These are phyloP conservation scores for Suillus spraguei DNA, from an alignment of 768 basidiomycete genomes.

Conservation along the genomic window DNA sequence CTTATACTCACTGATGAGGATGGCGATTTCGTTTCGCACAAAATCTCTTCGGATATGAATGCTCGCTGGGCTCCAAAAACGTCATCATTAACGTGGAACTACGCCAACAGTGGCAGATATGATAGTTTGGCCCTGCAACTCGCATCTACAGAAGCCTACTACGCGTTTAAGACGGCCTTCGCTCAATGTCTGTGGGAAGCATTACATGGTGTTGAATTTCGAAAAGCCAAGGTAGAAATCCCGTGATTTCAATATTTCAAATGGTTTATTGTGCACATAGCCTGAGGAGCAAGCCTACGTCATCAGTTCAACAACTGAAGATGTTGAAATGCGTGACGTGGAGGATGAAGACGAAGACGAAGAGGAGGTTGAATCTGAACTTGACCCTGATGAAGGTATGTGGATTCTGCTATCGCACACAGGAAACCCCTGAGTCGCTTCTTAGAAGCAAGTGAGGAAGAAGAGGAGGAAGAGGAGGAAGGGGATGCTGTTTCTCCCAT, in stretches of 20 bases:
- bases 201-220: constrained; percentile 71
- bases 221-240: constrained; percentile 70
- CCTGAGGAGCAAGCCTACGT: constrained; percentile 88
- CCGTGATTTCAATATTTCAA: not conserved
- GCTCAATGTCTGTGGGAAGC: constrained; percentile 81
- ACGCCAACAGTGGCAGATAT: constrained; percentile 55
- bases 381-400: constrained; percentile 66
- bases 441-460: constrained; percentile 46
- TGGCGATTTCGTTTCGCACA: constrained; percentile 59
- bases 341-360: constrained; percentile 78
- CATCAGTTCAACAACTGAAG: constrained; percentile 71
- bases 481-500: constrained; percentile 42
- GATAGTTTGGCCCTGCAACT: constrained; percentile 89
- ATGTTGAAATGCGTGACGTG: constrained; percentile 85
- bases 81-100: constrained; percentile 88
- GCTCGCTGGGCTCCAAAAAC: constrained; percentile 64
- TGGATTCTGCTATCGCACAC: constrained; percentile 10
- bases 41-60: constrained; percentile 69
- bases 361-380: constrained; percentile 70
- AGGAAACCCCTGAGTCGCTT: constrained; percentile 2
- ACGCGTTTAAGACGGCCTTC: constrained; percentile 61
- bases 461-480: constrained; percentile 48
- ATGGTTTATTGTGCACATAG: constrained; percentile 37
- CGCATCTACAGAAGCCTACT: constrained; percentile 52
- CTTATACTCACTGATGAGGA: constrained; percentile 54